Evolutionary conservation across 352 stramenopile genomes (phyloP), one percentile per base, ranked within the genome.

Genomic region (Pythium sukuiense): DNA sequence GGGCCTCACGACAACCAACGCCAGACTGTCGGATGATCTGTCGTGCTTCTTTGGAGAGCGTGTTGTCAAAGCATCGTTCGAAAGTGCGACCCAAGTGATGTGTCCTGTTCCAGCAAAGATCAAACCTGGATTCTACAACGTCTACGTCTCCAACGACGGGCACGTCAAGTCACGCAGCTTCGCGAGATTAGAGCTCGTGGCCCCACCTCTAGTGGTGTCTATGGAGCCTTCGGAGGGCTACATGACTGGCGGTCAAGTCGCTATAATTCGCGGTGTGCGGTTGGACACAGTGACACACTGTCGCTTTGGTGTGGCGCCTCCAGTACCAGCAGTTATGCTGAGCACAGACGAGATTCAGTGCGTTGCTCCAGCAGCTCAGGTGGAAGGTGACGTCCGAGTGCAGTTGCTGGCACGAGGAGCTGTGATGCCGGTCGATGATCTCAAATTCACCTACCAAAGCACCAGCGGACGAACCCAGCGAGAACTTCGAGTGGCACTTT

Each of bases 281-380:
- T 70, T 95, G 2, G 66, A 88, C 26, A 41, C 72, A 0, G 71
- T 95, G 12, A 79, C 80, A 0, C 74, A 92, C 57, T 97, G 90
- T 65, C 65, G 73, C n/a, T 94, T 97, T 74, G 87, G 83, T 16
- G 55, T 53, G 2, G 53, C 60, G 1, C 35, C 61, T 9, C 62
- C 74, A 8, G 27, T 58, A 3, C 53, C 74, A 14, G 81, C 76
- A 14, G 35, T 74, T 2, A 27, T 39, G 8, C 1, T 54, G 0
- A 37, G 48, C n/a, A 26, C 58, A 30, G 63, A 75, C 26, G 43
- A 66, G n/a, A 59, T 75, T 9, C 59, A 64, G n/a, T 75, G 69
- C 49, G 20, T 75, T n/a, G 56, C 46, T 0, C 69, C 69, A 14
- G 16, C 41, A 16, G 65, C 35, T 33, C 9, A n/a, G 9, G 63